Percentiles rank a stretch among this genome's conserved stretches.
phyloP scores from a whole-genome alignment of 2,329 filamentous ascomycete genomes.

The Ophiostoma tasmaniense region DNA sequence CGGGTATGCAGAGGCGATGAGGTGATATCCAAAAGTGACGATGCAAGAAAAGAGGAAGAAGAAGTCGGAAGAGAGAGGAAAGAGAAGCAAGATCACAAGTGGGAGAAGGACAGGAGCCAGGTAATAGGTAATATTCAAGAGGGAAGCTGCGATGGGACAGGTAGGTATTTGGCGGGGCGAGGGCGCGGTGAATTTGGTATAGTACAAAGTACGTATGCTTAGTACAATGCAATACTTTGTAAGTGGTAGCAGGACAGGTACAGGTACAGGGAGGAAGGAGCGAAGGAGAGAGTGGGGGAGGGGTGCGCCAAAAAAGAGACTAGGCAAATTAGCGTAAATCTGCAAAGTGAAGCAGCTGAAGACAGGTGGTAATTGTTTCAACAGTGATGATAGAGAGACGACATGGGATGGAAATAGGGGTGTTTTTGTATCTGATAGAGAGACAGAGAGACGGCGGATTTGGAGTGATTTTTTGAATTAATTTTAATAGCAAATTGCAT shows the following conservation, averaged over 20 bases:
- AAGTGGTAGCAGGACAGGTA: background rate
- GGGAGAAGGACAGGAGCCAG: constrained; percentile 3
- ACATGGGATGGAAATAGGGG: background rate
- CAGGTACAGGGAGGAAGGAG: background rate
- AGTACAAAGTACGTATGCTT: background rate
- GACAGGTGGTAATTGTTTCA: background rate
- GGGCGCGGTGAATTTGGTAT: background rate
- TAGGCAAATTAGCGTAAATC: background rate
- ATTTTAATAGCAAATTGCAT: background rate
- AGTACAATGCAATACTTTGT: too few species aligned
- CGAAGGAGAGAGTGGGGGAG: constrained; percentile 1
- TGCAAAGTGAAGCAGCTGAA: constrained; percentile 1
- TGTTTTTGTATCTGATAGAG: background rate
- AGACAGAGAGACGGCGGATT: too few species aligned
- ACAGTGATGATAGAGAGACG: background rate
- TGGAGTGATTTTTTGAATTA: background rate
- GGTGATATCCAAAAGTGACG: constrained; percentile 2
- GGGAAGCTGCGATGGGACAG: constrained; percentile 9
- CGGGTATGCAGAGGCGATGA: constrained; percentile 5
- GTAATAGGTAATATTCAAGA: constrained; percentile 5
- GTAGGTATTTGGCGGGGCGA: constrained; percentile 3
- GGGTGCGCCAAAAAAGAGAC: background rate
- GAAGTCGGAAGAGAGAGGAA: background rate
- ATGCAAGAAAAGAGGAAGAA: background rate
- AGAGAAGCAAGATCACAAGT: background rate